Percentiles rank a stretch among this genome's conserved stretches.
phyloP scores from a whole-genome alignment of 2,329 filamentous ascomycete species.

The Fusarium liriodendri region DNA sequence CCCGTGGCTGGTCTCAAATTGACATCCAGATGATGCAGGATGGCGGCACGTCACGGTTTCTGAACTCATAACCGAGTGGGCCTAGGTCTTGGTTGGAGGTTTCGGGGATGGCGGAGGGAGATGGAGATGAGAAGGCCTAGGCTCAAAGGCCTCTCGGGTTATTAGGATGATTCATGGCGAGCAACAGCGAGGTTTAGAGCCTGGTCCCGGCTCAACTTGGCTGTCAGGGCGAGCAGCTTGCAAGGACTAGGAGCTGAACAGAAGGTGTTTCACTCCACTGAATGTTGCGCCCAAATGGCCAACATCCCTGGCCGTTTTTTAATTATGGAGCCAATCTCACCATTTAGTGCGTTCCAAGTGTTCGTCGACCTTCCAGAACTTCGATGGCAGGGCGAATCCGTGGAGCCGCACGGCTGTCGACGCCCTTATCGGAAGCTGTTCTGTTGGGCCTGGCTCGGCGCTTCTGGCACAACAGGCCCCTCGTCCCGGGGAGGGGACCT shows the following conservation, averaged over 20 bases:
- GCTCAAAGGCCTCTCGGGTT: constrained; percentile 18
- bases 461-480: neutral
- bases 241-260: constrained; percentile 23
- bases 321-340: constrained; percentile 45
- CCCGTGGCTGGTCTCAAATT: constrained; percentile 38
- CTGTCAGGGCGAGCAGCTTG: constrained; percentile 25
- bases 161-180: constrained; percentile 29
- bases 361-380: constrained; percentile 44
- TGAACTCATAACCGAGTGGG: constrained; percentile 19
- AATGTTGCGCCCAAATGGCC: constrained; percentile 40
- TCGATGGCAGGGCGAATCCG: constrained; percentile 41
- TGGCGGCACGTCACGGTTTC: constrained; percentile 31
- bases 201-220: constrained; percentile 31
- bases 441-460: constrained; percentile 9
- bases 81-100: constrained; percentile 19
- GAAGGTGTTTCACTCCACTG: constrained; percentile 37
- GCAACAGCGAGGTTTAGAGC: constrained; percentile 20
- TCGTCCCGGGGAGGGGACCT: neutral
- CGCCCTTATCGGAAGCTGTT: constrained; percentile 30
- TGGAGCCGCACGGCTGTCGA: constrained; percentile 41
- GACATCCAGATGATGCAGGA: constrained; percentile 28
- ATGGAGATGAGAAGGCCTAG: constrained; percentile 11
- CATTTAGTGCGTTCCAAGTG: constrained; percentile 45
- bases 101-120: constrained; percentile 27
- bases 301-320: constrained; percentile 33